Evolutionary conservation across 1,139 yeast genomes (phyloP), one percentile per base, ranked within the genome.

Genomic region (Kodamaea fungicola): DNA sequence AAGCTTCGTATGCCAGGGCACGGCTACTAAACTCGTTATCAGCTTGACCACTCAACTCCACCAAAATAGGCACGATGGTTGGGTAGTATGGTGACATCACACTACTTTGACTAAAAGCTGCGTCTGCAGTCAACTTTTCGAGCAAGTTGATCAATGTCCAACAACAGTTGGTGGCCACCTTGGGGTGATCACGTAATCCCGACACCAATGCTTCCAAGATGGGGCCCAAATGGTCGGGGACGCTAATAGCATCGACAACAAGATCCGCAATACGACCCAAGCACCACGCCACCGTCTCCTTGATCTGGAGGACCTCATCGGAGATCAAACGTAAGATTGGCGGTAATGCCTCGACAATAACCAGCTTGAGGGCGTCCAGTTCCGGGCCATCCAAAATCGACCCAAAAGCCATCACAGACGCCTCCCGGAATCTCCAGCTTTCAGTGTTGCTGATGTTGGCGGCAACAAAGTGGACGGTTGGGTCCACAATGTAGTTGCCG

Each of bases 381-480:
- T 88, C 94, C 21, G 97, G 97, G 12, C 98, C 98, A 50, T 90
- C 97, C 51, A 92, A 72, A 43, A 92, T 88, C 7, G 97, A 89
- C 28, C 98, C 98, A 61, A 92, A 92, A 0, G 98, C 97, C 98
- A 92, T 92, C 6, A 92, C 97, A 1, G 97, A 95, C 19, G 98
- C 97, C 65, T 92, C 98, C 53, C 96, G 82, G 41, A 78, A 67
- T 62, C 95, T 80, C 98, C 98, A 92, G 41, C 53, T 52, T 10
- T 55, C 60, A 9, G 49, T 36, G 47, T 77, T 73, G 7, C 63
- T 61, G 39, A 92, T 75, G 55, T 87, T 85, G 31, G 76, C 72
- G 48, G 83, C 90, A 27, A 92, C 96, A 66, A 89, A 92, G 40
- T 74, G 74, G 45, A 92, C 67, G 4, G 95, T 87, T 33, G 95